Conservation (phyloP, 2,329 filamentous ascomycete genomes). For the Graphium sp. region DNA sequence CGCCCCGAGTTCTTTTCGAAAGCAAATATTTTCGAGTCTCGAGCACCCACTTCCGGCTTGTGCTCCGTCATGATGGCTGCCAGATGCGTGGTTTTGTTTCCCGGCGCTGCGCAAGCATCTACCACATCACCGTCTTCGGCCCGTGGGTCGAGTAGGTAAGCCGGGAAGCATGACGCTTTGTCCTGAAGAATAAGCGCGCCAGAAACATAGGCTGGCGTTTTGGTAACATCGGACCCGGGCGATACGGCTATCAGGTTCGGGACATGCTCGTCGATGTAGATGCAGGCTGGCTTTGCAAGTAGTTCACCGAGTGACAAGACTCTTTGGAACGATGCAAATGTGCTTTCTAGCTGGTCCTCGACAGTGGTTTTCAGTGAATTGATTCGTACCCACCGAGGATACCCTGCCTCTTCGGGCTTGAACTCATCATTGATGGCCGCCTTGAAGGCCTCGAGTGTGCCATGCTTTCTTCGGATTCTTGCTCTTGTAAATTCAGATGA, state of each 20-base stretch:
- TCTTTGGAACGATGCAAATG: slow-evolving; percentile 48
- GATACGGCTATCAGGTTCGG: slow-evolving; percentile 72
- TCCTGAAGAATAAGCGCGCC: slow-evolving; percentile 85
- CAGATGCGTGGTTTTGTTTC: slow-evolving; percentile 93
- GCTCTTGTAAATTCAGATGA: slow-evolving; percentile 69
- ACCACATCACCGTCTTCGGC: slow-evolving; percentile 58
- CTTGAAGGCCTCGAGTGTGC: slow-evolving; percentile 50
- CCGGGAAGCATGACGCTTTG: slow-evolving; percentile 93
- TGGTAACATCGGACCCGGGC: slow-evolving; percentile 53
- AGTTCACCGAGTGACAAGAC: slow-evolving; percentile 41
- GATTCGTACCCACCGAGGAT: slow-evolving; percentile 84
- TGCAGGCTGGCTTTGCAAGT: slow-evolving; percentile 18
- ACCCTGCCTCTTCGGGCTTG: slow-evolving; percentile 31
- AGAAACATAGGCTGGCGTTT: slow-evolving; percentile 52
- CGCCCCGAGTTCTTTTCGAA: slow-evolving; percentile 63
- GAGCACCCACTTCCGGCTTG: slow-evolving; percentile 17
- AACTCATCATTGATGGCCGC: slow-evolving; percentile 34
- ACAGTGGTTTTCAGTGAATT: slow-evolving; percentile 63
- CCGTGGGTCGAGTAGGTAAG: slow-evolving; percentile 61
- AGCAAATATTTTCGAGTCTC: slow-evolving; percentile 40
- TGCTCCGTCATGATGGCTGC: slow-evolving; percentile 51
- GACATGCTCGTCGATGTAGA: slow-evolving; percentile 66
- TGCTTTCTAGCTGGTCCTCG: slow-evolving; percentile 54
- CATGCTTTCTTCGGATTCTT: slow-evolving; percentile 53
- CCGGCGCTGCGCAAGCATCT: slow-evolving; percentile 89